Evolutionary conservation across 2,329 filamentous ascomycete genomes (phyloP).

Genomic region (Colletotrichum magnum): DNA sequence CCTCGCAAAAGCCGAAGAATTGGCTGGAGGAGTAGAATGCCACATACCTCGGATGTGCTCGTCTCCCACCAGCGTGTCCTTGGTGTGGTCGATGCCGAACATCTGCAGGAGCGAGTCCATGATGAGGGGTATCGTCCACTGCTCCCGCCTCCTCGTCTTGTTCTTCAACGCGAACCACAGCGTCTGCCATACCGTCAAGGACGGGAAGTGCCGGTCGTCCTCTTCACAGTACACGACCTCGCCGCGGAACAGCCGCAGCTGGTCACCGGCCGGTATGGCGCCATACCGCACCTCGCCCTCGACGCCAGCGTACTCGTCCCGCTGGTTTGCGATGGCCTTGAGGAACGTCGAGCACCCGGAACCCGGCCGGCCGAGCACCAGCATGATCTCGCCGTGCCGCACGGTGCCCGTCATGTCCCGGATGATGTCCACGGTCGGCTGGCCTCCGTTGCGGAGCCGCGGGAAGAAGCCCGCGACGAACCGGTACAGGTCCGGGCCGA

Average conservation of each 20-base stretch:
- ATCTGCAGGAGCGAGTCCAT: slow-evolving; percentile 80
- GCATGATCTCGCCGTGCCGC: slow-evolving; percentile 55
- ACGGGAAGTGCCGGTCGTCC: slow-evolving; percentile 82
- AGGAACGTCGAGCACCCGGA: slow-evolving; percentile 84
- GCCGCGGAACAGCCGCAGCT: slow-evolving; percentile 78
- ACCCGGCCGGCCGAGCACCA: slow-evolving; percentile 76
- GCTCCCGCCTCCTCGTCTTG: slow-evolving; percentile 79
- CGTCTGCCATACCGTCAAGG: slow-evolving; percentile 83
- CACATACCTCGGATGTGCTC: slow-evolving; percentile 73
- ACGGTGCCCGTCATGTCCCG: slow-evolving; percentile 53
- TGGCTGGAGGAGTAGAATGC: too few species aligned
- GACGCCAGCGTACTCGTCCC: slow-evolving; percentile 75
- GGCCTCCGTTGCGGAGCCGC: slow-evolving; percentile 42
- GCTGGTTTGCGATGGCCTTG: slow-evolving; percentile 81
- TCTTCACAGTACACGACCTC: slow-evolving; percentile 86
- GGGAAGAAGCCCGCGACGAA: slow-evolving; percentile 64
- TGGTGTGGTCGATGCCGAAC: slow-evolving; percentile 84
- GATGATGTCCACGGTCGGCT: slow-evolving; percentile 48
- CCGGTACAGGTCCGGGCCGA: slow-evolving; percentile 83
- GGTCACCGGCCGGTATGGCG: slow-evolving; percentile 77
- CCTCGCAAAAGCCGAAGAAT: too few species aligned
- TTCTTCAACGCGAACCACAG: slow-evolving; percentile 81
- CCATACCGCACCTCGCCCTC: slow-evolving; percentile 80
- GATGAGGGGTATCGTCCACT: slow-evolving; percentile 75
- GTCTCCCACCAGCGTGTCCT: slow-evolving; percentile 82